Conservation (phyloP, 1,284 basidiomycete species). For the Heterobasidion irregulare region DNA sequence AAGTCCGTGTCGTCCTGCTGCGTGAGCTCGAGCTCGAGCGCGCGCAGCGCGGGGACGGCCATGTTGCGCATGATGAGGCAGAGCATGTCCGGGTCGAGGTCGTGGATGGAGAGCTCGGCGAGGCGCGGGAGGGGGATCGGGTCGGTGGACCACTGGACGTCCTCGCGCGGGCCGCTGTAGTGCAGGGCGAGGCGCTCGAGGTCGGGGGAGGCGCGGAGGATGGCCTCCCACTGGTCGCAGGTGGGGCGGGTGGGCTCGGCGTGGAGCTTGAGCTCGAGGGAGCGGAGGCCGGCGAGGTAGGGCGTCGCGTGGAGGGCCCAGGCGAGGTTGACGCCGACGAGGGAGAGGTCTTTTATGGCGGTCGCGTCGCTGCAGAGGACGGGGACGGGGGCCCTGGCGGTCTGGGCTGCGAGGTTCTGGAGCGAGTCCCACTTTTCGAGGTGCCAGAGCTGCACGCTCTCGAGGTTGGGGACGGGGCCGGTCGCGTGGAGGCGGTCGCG, state of each 20-base stretch:
- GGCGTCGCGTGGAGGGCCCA: constrained; percentile 38
- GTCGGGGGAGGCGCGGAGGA: constrained; percentile 38
- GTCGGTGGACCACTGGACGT: constrained; percentile 25
- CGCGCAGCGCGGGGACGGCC: constrained; percentile 32
- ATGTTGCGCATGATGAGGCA: constrained; percentile 34
- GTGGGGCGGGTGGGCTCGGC: constrained; percentile 46
- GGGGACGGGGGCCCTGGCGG: constrained; percentile 45
- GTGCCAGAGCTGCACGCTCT: constrained; percentile 55
- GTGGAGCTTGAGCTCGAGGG: constrained; percentile 53
- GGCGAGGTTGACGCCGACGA: constrained; percentile 57
- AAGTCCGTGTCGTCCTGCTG: constrained; percentile 37
- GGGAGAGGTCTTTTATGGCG: constrained; percentile 39
- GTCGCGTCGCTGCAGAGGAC: constrained; percentile 45
- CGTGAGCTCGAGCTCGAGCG: constrained; percentile 39
- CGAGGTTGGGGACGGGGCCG: constrained; percentile 40
- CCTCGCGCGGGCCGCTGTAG: constrained; percentile 45
- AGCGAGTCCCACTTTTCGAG: constrained; percentile 47
- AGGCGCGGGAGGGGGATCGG: constrained; percentile 31
- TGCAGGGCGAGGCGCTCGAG: constrained; percentile 41
- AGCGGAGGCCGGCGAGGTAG: constrained; percentile 39
- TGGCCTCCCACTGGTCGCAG: constrained; percentile 40
- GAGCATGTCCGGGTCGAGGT: constrained; percentile 47
- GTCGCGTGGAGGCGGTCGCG: constrained; percentile 39
- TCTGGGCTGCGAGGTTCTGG: constrained; percentile 41
- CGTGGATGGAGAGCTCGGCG: constrained; percentile 37